These are phyloP conservation scores for Eucalyptus guilfoylei DNA, from an alignment of 345 rosid genomes.

Conservation along the genomic window DNA sequence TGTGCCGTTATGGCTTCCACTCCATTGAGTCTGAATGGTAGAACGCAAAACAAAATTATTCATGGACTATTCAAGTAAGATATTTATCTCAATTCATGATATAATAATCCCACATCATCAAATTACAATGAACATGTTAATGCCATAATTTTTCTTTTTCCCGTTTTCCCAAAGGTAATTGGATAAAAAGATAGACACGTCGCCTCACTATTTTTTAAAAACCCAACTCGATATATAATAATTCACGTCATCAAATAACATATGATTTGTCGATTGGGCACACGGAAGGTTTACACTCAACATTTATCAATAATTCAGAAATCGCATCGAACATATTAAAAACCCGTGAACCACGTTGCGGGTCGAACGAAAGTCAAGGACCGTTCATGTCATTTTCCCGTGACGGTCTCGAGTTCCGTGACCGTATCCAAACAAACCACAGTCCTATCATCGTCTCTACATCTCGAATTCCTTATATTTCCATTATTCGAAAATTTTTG, in stretches of 20 bases:
- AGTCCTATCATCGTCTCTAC: background rate
- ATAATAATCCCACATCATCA: background rate
- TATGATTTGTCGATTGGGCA: background rate
- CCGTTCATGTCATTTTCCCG: fast-evolving
- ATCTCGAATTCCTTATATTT: background rate
- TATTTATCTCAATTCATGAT: background rate
- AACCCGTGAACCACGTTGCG: fast-evolving
- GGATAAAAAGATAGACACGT: background rate
- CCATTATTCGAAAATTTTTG: background rate
- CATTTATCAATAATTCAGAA: background rate
- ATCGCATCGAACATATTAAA: background rate
- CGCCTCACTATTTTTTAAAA: background rate
- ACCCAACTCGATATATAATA: background rate
- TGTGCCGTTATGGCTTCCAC: background rate
- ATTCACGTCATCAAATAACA: background rate
- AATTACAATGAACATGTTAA: background rate
- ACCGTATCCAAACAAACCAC: background rate
- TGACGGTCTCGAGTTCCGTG: background rate
- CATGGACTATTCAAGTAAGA: background rate
- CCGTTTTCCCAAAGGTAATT: background rate
- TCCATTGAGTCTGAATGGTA: background rate
- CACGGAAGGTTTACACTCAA: fast-evolving
- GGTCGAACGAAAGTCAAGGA: background rate
- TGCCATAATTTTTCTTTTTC: background rate
- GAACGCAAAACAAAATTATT: background rate